phyloP scores from a whole-genome alignment of 768 basidiomycete species.

The Lactifluus rugatus region DNA sequence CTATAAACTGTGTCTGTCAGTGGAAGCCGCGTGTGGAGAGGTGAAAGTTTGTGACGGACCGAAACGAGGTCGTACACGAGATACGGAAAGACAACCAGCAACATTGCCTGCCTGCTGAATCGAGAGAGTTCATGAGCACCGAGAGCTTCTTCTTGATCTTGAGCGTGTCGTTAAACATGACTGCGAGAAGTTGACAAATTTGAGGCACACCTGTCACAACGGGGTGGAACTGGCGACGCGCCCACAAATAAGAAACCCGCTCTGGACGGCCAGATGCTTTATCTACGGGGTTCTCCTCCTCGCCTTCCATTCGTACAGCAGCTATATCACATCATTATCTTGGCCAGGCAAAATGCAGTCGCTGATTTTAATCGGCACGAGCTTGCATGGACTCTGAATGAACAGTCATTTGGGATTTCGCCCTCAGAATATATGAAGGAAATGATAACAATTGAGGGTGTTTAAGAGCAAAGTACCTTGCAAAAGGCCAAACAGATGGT shows the following conservation, averaged over 20 bases:
- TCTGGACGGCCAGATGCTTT: no score
- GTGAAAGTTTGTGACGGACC: slow-evolving; percentile 39
- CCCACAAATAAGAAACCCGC: no score
- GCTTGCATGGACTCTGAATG: slow-evolving; percentile 10
- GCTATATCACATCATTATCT: background rate
- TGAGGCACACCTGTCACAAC: no score
- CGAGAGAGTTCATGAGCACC: slow-evolving; percentile 44
- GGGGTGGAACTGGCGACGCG: no score
- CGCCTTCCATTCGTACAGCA: background rate
- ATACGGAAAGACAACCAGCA: slow-evolving; percentile 74
- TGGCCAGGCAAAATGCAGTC: background rate
- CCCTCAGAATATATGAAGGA: slow-evolving; percentile 27
- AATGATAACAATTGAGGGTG: slow-evolving; percentile 35
- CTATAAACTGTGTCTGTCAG: slow-evolving; percentile 29
- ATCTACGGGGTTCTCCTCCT: background rate
- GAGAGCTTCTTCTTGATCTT: slow-evolving; percentile 36
- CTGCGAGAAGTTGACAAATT: background rate
- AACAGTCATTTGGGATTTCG: slow-evolving; percentile 14
- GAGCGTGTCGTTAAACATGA: slow-evolving; percentile 30
- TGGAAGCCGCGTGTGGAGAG: background rate
- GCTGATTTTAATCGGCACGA: slow-evolving; percentile 14
- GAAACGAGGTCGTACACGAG: slow-evolving; percentile 77
- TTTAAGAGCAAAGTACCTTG: slow-evolving; percentile 44
- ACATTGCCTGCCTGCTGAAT: slow-evolving; percentile 76
- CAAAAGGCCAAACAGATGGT: slow-evolving; percentile 34